Conservation (phyloP, 139 green algal genomes). For the Tetratostichococcus sp. region DNA sequence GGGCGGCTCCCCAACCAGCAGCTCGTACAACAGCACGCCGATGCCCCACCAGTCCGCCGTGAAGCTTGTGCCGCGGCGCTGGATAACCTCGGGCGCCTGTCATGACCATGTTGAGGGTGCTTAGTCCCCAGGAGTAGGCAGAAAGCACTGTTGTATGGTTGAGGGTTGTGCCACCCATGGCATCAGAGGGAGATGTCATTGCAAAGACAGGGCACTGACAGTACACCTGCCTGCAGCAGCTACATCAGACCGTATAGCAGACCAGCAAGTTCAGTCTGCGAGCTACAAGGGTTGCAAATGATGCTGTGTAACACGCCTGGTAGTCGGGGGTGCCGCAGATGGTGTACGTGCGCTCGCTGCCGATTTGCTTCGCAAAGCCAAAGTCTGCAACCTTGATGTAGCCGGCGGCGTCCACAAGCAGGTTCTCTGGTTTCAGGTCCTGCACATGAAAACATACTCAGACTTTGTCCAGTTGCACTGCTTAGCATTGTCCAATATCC, state of each 20-base stretch:
- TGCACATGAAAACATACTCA: neutral
- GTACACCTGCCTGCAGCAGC: no score
- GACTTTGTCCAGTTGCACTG: no score
- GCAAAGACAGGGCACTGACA: no score
- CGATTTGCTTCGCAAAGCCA: slow-evolving; percentile 78
- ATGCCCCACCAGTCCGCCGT: slow-evolving; percentile 80
- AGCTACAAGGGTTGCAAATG: no score
- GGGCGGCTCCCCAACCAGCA: slow-evolving; percentile 70
- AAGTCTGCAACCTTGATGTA: slow-evolving; percentile 84
- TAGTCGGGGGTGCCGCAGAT: slow-evolving; percentile 87
- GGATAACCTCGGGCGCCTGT: slow-evolving; percentile 68
- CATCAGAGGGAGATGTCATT: no score
- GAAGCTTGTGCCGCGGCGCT: slow-evolving; percentile 62
- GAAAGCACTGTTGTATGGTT: no score
- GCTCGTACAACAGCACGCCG: slow-evolving; percentile 81
- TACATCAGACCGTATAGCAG: no score
- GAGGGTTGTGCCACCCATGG: no score
- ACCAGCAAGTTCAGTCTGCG: no score
- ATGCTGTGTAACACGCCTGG: slow-evolving; percentile 31
- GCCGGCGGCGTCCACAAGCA: slow-evolving; percentile 70
- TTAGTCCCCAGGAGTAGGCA: neutral
- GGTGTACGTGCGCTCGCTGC: slow-evolving; percentile 66
- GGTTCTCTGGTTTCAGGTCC: slow-evolving; percentile 84
- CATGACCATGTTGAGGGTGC: neutral
- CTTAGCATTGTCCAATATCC: no score